Percentiles rank a stretch among this genome's conserved stretches.
Conservation (phyloP, 2,329 filamentous ascomycete species). For the Cladosporium sp. region DNA sequence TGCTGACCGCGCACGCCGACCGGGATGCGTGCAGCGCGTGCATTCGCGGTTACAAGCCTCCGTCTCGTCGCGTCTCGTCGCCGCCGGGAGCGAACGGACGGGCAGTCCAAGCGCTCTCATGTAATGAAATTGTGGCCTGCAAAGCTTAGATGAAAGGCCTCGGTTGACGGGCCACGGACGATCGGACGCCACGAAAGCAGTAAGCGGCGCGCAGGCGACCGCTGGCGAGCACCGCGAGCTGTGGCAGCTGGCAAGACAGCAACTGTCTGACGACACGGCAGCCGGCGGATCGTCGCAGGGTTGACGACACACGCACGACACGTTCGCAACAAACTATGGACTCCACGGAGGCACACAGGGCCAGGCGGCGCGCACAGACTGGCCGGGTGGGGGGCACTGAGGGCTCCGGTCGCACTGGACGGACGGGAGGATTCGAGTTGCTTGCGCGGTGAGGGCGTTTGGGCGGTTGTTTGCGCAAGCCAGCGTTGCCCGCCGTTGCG, state of each 20-base stretch:
- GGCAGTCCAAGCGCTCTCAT: not conserved
- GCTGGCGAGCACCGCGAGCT: not conserved
- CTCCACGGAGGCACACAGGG: not conserved
- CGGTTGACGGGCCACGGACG: not conserved
- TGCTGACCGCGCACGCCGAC: not conserved
- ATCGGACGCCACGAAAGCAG: slow-evolving; percentile 1
- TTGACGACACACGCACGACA: not conserved
- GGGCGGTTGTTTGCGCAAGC: not conserved
- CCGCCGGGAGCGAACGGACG: not conserved
- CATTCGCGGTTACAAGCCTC: not conserved
- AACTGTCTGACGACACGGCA: not conserved
- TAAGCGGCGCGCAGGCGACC: slow-evolving; percentile 1
- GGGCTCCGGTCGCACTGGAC: no score
- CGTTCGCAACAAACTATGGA: not conserved
- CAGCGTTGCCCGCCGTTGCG: not conserved
- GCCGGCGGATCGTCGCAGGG: slow-evolving; percentile 2
- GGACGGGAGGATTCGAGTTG: not conserved
- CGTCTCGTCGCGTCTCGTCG: not conserved
- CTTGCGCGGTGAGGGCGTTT: not conserved
- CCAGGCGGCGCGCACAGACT: not conserved
- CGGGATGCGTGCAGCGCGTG: not conserved
- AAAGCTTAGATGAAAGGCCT: not conserved
- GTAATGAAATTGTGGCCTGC: not conserved
- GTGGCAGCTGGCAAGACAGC: not conserved
- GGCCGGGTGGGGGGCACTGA: not conserved